Conservation (phyloP, 192 early-diverging fungal species). For the Linnemannia schmuckeri region DNA sequence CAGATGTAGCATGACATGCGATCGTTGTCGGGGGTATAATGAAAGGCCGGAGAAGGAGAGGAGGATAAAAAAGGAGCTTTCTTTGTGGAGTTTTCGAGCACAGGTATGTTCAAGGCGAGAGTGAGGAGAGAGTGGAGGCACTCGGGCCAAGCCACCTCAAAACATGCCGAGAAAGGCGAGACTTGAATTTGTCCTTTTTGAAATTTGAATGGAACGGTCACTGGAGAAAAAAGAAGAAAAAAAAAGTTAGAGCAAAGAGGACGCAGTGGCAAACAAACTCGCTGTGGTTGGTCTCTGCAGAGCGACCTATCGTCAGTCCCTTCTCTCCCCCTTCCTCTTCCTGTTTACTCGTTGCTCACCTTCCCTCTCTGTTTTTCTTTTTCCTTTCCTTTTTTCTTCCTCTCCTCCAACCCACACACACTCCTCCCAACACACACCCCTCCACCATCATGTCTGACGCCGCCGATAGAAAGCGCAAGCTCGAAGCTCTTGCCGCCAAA, state of each 20-base stretch:
- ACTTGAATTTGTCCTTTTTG: no score
- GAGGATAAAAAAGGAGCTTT: no score
- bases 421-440: background rate
- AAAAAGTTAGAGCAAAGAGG: background rate
- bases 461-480: slow-evolving; percentile 45
- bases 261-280: background rate
- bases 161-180: no score
- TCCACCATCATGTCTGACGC: slow-evolving; percentile 38
- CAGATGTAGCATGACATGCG: slow-evolving; percentile 52
- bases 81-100: no score
- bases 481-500: slow-evolving; percentile 46
- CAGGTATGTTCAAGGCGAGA: no score
- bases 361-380: slow-evolving; percentile 13
- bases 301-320: no score
- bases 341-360: background rate
- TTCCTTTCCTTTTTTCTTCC: background rate
- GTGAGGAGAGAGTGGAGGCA: no score
- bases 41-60: background rate
- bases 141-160: no score
- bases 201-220: background rate
- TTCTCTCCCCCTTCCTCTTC: background rate
- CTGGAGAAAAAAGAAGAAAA: background rate
- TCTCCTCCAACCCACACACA: background rate
- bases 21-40: background rate
- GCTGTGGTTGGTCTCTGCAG: no score